phyloP scores from a whole-genome alignment of 164 flowering plant species.

The Brasenia schreberi region DNA sequence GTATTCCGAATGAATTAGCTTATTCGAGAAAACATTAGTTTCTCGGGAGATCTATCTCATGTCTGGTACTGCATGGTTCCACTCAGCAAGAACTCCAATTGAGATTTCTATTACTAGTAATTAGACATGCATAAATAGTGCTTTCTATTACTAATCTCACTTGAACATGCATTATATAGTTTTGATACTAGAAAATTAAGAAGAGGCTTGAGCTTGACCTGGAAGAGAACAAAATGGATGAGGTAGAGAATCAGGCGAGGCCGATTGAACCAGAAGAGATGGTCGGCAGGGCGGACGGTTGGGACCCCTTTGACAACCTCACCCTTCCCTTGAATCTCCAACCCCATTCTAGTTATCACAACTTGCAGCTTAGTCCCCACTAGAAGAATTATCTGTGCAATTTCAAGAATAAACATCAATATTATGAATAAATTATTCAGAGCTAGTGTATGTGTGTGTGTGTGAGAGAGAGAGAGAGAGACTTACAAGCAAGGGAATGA shows the following conservation, averaged over 20 bases:
- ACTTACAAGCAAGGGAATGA: neutral
- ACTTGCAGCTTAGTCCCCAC: constrained; percentile 1
- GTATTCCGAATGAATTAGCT: neutral
- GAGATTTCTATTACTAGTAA: too few species aligned
- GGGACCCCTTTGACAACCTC: constrained; percentile 29
- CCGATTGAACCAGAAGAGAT: constrained; percentile 34
- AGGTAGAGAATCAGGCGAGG: constrained; percentile 31
- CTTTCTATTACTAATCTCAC: too few species aligned
- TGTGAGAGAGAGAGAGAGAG: neutral
- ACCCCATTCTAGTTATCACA: constrained; percentile 18
- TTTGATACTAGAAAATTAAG: constrained; percentile 12
- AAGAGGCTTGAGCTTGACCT: constrained; percentile 35
- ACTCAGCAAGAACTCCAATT: neutral
- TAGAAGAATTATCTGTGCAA: neutral
- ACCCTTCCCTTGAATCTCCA: constrained; percentile 24
- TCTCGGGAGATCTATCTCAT: neutral
- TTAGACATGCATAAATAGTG: too few species aligned
- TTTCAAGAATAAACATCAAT: neutral
- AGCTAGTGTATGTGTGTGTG: too few species aligned
- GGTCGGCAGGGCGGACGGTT: constrained; percentile 27
- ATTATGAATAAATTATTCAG: too few species aligned
- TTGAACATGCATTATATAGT: too few species aligned
- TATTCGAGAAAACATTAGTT: neutral
- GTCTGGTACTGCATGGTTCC: neutral
- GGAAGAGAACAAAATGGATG: constrained; percentile 35